Percentiles rank a stretch among this genome's conserved stretches.
Conservation (phyloP, 2,329 filamentous ascomycete genomes). For the Cladobotryum protrusum region DNA sequence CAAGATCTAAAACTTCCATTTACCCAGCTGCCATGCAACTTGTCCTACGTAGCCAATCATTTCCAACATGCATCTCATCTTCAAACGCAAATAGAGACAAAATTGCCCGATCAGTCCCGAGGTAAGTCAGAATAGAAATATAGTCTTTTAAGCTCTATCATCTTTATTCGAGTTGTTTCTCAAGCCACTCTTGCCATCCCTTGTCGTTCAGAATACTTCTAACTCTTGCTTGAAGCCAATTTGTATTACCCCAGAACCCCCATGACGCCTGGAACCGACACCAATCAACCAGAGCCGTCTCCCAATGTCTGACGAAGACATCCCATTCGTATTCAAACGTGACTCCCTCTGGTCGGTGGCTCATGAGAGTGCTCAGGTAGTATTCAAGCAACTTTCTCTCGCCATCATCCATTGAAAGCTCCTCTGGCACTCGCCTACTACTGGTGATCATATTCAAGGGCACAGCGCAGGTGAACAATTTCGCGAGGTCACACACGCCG, state of each 20-base stretch:
- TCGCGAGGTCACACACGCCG: slow-evolving; percentile 60
- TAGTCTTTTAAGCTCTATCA: too few species aligned
- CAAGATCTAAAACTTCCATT: too few species aligned
- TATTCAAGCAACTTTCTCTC: slow-evolving; percentile 45
- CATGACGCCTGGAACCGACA: slow-evolving; percentile 54
- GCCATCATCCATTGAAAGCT: slow-evolving; percentile 42
- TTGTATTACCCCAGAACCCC: slow-evolving; percentile 56
- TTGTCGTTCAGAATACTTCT: slow-evolving; percentile 41
- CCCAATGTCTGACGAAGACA: slow-evolving; percentile 54
- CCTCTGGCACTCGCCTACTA: slow-evolving; percentile 23
- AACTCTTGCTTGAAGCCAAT: slow-evolving; percentile 51
- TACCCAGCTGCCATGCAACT: too few species aligned
- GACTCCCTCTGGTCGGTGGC: neutral
- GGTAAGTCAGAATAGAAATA: too few species aligned
- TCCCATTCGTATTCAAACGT: slow-evolving; percentile 44
- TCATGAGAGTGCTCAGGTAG: slow-evolving; percentile 39
- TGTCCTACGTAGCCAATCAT: too few species aligned
- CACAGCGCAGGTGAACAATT: slow-evolving; percentile 61
- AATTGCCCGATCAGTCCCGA: too few species aligned
- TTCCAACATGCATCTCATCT: too few species aligned
- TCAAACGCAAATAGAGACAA: too few species aligned
- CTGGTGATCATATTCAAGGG: slow-evolving; percentile 46
- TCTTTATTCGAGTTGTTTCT: too few species aligned
- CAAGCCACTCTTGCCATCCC: slow-evolving; percentile 41
- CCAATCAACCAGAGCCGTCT: slow-evolving; percentile 63